Evolutionary conservation across 257 asterid genomes (phyloP).

Genomic region (Solanum tacnaense): DNA sequence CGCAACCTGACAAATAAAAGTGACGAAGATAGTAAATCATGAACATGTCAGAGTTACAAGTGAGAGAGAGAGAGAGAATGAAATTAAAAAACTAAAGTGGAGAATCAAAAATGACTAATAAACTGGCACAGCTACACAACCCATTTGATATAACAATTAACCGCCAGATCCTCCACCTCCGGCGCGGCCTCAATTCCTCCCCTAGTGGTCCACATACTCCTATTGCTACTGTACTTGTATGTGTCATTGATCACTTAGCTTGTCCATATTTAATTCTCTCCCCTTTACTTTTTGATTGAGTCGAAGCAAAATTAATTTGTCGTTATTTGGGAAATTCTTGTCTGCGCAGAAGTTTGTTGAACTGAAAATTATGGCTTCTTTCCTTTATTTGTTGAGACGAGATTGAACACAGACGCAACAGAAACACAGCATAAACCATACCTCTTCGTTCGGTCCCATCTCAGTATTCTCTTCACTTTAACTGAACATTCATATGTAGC

Average conservation of each 20-base stretch:
- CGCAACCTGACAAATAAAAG: too few species aligned
- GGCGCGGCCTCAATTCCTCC: not conserved
- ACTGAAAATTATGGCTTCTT: constrained; percentile 1
- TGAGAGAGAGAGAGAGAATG: not conserved
- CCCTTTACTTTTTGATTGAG: not conserved
- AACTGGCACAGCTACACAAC: not conserved
- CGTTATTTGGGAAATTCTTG: not conserved
- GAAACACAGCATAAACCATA: not conserved
- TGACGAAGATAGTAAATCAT: not conserved
- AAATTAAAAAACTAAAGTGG: not conserved
- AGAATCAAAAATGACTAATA: not conserved
- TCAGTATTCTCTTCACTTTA: not conserved
- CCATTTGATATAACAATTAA: not conserved
- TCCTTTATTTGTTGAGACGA: not conserved
- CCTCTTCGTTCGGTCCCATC: not conserved
- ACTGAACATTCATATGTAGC: not conserved
- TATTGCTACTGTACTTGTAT: not conserved
- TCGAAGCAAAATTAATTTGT: not conserved
- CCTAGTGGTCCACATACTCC: not conserved
- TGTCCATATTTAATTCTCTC: not conserved
- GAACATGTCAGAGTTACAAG: not conserved
- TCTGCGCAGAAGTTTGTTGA: constrained; percentile 1
- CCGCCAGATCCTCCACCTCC: not conserved
- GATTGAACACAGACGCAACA: not conserved
- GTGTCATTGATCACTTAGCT: not conserved